Conservation (phyloP, 345 rosid genomes). For the Barbarea vulgaris region DNA sequence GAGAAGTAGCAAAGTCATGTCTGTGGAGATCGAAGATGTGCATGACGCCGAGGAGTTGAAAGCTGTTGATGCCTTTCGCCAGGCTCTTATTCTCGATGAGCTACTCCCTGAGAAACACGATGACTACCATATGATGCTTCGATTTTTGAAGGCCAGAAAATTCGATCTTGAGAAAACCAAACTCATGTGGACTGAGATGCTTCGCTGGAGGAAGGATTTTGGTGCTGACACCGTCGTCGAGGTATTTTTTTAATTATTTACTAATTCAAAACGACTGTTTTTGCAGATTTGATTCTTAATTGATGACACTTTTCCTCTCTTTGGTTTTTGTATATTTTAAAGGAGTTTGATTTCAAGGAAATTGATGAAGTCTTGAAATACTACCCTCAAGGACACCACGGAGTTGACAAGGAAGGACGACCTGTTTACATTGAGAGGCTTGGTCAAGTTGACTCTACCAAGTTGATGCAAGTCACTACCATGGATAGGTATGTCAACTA, state of each 20-base stretch:
- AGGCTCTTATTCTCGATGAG: conserved; percentile 72
- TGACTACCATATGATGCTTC: conserved; percentile 91
- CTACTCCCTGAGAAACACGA: conserved; percentile 78
- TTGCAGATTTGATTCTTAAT: not conserved
- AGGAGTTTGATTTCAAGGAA: conserved; percentile 88
- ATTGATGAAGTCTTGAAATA: conserved; percentile 60
- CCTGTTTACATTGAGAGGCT: conserved; percentile 90
- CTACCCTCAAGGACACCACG: conserved; percentile 97
- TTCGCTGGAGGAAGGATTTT: conserved; percentile 87
- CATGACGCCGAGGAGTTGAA: conserved; percentile 77
- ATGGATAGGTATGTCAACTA: conserved; percentile 90
- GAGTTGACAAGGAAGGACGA: conserved; percentile 91
- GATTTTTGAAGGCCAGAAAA: conserved; percentile 94
- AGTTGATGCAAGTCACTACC: conserved; percentile 91
- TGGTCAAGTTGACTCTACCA: conserved; percentile 80
- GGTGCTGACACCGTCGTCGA: conserved; percentile 72
- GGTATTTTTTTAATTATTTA: conserved; percentile 43
- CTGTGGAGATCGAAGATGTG: conserved; percentile 58
- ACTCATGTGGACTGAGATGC: conserved; percentile 95
- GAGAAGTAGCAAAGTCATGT: conserved; percentile 79
- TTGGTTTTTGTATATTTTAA: conserved; percentile 7
- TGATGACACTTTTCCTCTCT: not conserved
- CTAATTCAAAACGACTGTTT: not conserved
- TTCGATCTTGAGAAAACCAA: conserved; percentile 86
- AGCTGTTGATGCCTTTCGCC: conserved; percentile 83